These are phyloP conservation scores for Citrullus amarus DNA, from an alignment of 306 rosid species.

Conservation along the genomic window DNA sequence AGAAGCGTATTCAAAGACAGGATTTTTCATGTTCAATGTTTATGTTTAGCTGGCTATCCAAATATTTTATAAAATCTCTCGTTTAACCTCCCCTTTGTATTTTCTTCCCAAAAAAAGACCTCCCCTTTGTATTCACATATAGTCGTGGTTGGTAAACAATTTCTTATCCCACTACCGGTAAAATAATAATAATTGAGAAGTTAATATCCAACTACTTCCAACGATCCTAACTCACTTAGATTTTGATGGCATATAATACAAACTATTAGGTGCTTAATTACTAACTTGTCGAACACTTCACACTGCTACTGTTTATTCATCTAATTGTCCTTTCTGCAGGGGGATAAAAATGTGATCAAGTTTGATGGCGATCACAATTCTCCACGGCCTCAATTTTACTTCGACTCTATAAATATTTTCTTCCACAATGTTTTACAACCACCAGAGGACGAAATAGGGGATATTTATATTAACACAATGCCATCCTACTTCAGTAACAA, in stretches of 20 bases:
- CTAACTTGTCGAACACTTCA: background rate
- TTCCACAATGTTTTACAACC: constrained; percentile 89
- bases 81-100: background rate
- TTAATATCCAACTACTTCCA: too few relatives aligned
- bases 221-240: too few relatives aligned
- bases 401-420: constrained; percentile 81
- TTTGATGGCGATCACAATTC: constrained; percentile 99
- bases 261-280: background rate
- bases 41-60: background rate
- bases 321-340: constrained; percentile 35
- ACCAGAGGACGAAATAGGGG: constrained; percentile 82
- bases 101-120: background rate
- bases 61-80: background rate
- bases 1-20: background rate
- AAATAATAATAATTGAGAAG: background rate
- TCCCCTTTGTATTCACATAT: background rate
- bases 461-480: constrained; percentile 43
- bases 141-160: background rate
- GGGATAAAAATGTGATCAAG: constrained; percentile 81
- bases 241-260: background rate
- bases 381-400: constrained; percentile 85
- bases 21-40: background rate
- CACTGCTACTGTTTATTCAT: background rate
- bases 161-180: background rate
- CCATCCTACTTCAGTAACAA: constrained; percentile 49